Conservation (phyloP, 495 filamentous ascomycete genomes). For the Hamigera avellanea region DNA sequence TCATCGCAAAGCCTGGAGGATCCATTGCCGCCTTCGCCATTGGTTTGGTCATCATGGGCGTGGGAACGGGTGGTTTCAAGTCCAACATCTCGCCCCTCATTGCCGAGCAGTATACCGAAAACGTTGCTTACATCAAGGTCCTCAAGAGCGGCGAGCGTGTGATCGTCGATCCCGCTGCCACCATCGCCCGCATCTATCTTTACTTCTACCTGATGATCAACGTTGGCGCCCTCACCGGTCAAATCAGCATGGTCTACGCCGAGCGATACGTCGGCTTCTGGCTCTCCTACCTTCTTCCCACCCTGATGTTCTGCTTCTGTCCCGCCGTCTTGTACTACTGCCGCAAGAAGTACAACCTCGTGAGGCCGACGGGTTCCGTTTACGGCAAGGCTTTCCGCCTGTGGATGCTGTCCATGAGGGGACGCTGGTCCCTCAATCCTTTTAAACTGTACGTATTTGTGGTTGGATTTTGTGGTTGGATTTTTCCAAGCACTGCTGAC, state of each 20-base stretch:
- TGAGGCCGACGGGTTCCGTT: conserved; percentile 52
- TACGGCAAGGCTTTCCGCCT: conserved; percentile 46
- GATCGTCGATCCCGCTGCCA: conserved; percentile 58
- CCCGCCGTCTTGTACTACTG: conserved; percentile 52
- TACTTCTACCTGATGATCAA: conserved; percentile 54
- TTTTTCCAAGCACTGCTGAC: conserved; percentile 3
- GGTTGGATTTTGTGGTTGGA: background rate
- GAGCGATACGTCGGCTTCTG: conserved; percentile 71
- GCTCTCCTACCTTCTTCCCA: conserved; percentile 51
- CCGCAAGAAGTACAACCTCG: conserved; percentile 43
- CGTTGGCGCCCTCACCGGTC: conserved; percentile 43
- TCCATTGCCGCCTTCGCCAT: conserved; percentile 48
- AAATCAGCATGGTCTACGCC: conserved; percentile 45
- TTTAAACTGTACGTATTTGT: conserved; percentile 4
- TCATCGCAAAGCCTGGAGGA: conserved; percentile 40
- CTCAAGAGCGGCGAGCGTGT: conserved; percentile 47
- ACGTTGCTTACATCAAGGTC: conserved; percentile 30
- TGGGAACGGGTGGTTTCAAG: conserved; percentile 49
- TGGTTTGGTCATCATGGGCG: conserved; percentile 46
- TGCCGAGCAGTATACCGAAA: conserved; percentile 38
- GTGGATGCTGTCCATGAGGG: conserved; percentile 47
- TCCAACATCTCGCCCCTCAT: conserved; percentile 52
- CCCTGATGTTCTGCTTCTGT: conserved; percentile 42
- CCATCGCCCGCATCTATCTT: conserved; percentile 29
- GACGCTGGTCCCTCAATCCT: conserved; percentile 42